These are phyloP conservation scores for Nymphaea colorata DNA, from an alignment of 164 flowering plant species.

Conservation along the genomic window DNA sequence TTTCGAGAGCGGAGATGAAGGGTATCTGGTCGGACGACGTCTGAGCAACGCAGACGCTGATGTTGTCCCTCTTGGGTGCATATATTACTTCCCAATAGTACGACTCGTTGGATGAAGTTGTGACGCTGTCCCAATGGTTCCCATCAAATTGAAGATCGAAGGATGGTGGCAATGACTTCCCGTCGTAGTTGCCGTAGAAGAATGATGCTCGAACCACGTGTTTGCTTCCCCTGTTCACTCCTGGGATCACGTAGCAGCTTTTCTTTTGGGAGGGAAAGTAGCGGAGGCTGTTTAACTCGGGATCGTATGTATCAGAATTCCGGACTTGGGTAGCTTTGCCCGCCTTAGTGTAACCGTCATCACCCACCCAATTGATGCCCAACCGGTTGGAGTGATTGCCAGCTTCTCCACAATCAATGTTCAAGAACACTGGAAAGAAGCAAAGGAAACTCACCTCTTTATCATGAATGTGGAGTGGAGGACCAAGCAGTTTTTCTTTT, in stretches of 20 bases:
- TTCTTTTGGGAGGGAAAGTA: conserved; percentile 22
- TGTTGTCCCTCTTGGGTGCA: conserved; percentile 7
- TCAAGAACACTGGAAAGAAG: conserved; percentile 13
- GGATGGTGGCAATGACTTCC: conserved; percentile 18
- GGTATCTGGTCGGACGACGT: conserved; percentile 23
- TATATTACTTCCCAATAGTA: conserved; percentile 16
- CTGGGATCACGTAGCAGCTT: conserved; percentile 21
- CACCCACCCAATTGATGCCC: conserved; percentile 15
- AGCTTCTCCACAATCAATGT: conserved; percentile 25
- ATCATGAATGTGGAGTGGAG: too few species aligned
- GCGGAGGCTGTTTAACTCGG: conserved; percentile 19
- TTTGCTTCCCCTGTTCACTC: not conserved
- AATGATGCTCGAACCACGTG: conserved; percentile 11
- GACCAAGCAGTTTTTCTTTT: too few species aligned
- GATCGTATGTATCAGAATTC: not conserved
- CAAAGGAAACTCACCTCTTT: not conserved
- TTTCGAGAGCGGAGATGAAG: conserved; percentile 29
- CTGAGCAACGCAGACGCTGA: conserved; percentile 25
- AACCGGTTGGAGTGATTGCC: conserved; percentile 8
- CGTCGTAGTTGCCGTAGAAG: conserved; percentile 21
- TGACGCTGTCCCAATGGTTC: conserved; percentile 17
- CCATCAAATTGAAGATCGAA: conserved; percentile 27
- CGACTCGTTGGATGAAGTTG: not conserved
- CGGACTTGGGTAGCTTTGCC: conserved; percentile 14
- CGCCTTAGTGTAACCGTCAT: conserved; percentile 7